Percentiles rank a stretch among this genome's conserved stretches.
Conservation (phyloP, 2,329 filamentous ascomycete genomes). For the Exophiala mesophila region DNA sequence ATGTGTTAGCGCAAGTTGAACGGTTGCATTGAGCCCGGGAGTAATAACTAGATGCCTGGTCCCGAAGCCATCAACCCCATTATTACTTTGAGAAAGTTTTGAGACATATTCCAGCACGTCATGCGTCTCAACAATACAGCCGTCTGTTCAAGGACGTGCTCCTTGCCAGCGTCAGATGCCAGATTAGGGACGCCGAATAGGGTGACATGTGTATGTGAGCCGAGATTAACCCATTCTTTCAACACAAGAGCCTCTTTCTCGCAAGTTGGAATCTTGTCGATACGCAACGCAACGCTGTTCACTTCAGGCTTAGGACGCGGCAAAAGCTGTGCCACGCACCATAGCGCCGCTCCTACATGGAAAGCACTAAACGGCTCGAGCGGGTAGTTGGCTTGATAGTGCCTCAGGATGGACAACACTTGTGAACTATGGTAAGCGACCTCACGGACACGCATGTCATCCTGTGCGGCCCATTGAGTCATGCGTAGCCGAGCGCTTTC, state of each 20-base stretch:
- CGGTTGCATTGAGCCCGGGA: no score
- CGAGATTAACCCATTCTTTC: not conserved
- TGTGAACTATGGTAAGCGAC: conserved; percentile 3
- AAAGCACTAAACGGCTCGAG: conserved; percentile 1
- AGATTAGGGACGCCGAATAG: no score
- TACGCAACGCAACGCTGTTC: not conserved
- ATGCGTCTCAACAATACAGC: no score
- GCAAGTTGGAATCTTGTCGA: not conserved
- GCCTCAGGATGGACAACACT: not conserved
- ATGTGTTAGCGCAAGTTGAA: no score
- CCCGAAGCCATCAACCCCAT: no score
- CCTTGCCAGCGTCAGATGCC: no score
- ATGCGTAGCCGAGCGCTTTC: not conserved
- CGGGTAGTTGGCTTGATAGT: not conserved
- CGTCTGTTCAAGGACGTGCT: no score
- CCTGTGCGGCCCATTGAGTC: not conserved
- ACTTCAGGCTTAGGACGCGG: not conserved
- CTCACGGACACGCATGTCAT: not conserved
- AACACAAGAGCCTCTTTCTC: not conserved
- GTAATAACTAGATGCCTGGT: no score
- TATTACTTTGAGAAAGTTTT: no score
- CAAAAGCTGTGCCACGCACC: not conserved
- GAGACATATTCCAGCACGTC: no score
- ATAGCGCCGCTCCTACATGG: conserved; percentile 7
- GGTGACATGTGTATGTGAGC: not conserved